phyloP scores from a whole-genome alignment of 148 eudicot genomes.

The Chenopodium album region DNA sequence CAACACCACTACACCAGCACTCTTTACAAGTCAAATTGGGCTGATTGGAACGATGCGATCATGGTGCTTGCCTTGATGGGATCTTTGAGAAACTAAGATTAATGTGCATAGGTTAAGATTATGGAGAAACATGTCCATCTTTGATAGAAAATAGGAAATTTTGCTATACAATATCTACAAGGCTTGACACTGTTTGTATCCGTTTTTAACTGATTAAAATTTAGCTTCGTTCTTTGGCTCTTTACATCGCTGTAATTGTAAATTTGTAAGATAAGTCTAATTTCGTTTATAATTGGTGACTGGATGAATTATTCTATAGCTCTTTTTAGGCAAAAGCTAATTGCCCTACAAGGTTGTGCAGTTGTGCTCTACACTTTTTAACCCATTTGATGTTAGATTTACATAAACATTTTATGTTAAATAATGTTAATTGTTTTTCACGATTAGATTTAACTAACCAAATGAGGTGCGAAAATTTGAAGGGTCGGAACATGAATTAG shows the following conservation, averaged over 20 bases:
- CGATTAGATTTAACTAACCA: too few species aligned
- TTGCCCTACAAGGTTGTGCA: too few species aligned
- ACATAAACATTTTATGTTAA: too few species aligned
- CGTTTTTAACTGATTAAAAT: neutral
- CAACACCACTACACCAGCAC: neutral
- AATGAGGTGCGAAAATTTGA: too few species aligned
- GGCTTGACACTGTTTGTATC: neutral
- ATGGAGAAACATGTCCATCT: neutral
- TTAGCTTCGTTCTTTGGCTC: neutral
- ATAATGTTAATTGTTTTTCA: too few species aligned
- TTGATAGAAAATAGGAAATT: neutral
- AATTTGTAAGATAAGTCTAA: too few species aligned
- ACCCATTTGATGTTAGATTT: too few species aligned
- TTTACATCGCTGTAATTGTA: neutral
- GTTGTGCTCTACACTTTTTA: too few species aligned
- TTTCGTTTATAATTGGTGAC: too few species aligned
- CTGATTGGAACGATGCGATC: neutral
- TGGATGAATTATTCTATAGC: too few species aligned
- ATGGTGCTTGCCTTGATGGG: neutral
- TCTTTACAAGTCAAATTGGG: neutral
- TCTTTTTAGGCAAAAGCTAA: too few species aligned
- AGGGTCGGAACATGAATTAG: too few species aligned
- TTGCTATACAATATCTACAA: neutral
- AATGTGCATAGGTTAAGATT: neutral
- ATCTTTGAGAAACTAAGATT: neutral